Conservation (phyloP, 2,329 filamentous ascomycete genomes). For the Sporothrix globosa region DNA sequence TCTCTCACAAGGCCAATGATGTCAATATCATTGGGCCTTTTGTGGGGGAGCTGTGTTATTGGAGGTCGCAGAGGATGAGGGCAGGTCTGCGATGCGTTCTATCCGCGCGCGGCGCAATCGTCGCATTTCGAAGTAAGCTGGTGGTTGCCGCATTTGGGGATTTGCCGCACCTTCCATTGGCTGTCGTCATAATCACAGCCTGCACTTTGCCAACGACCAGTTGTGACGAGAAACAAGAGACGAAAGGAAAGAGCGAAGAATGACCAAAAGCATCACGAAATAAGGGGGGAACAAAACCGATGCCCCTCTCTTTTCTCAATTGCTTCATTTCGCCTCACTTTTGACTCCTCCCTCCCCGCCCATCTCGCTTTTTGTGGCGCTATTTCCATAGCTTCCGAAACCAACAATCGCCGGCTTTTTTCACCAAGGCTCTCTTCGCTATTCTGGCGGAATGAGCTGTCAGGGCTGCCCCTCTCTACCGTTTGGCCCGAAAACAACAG, state of each 20-base stretch:
- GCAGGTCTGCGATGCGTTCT: conserved; percentile 10
- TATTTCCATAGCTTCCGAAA: conserved; percentile 9
- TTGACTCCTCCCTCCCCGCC: not conserved
- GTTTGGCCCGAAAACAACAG: conserved; percentile 7
- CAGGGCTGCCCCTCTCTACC: conserved; percentile 2
- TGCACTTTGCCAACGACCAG: conserved; percentile 33
- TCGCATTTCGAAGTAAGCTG: not conserved
- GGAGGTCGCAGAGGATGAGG: conserved; percentile 14
- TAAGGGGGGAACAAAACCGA: not conserved
- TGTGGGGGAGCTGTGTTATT: conserved; percentile 14
- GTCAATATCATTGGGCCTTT: conserved; percentile 24
- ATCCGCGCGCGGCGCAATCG: conserved; percentile 9
- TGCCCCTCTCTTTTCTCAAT: not conserved
- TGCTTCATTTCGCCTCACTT: not conserved
- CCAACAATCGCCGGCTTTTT: not conserved
- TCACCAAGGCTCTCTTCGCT: not conserved
- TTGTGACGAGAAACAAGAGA: not conserved
- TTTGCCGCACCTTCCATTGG: conserved; percentile 38
- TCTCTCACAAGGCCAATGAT: conserved; percentile 29
- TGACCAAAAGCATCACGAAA: not conserved
- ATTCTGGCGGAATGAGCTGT: conserved; percentile 19
- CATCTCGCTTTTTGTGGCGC: not conserved
- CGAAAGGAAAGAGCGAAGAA: not conserved
- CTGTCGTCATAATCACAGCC: conserved; percentile 38
- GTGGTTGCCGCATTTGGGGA: not conserved